Evolutionary conservation across 805 yeast species (phyloP).

Genomic region (Pichia membranifaciens): DNA sequence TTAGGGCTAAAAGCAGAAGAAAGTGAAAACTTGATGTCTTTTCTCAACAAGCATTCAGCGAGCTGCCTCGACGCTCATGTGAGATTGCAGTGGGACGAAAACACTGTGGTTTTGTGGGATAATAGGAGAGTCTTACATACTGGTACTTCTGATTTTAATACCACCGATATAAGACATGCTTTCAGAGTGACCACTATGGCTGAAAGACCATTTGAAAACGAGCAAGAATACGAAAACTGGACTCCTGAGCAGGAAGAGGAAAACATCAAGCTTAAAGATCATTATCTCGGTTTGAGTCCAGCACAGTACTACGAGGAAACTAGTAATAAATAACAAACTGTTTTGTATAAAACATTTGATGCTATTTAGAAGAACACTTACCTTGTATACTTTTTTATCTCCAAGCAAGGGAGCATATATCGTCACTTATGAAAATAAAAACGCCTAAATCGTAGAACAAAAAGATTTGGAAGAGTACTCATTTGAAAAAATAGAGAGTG

Average conservation of each 20-base stretch:
- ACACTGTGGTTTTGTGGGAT: slow-evolving; percentile 72
- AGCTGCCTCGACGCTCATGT: slow-evolving; percentile 56
- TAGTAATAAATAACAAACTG: too few relatives aligned
- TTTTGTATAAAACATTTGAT: too few relatives aligned
- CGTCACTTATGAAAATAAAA: too few relatives aligned
- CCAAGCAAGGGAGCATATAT: too few relatives aligned
- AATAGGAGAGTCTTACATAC: slow-evolving; percentile 66
- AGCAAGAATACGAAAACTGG: slow-evolving; percentile 29
- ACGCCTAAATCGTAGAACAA: too few relatives aligned
- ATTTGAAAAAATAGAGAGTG: too few relatives aligned
- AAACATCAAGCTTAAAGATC: slow-evolving; percentile 14
- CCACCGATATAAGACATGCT: slow-evolving; percentile 62
- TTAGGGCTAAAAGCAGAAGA: slow-evolving; percentile 71
- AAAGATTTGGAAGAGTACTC: too few relatives aligned
- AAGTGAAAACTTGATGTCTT: slow-evolving; percentile 51
- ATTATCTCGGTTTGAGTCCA: slow-evolving; percentile 16
- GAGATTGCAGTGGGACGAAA: slow-evolving; percentile 66
- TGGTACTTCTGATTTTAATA: slow-evolving; percentile 65
- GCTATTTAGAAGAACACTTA: too few relatives aligned
- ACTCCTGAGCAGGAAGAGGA: slow-evolving; percentile 24
- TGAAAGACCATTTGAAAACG: slow-evolving; percentile 49
- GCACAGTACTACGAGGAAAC: slow-evolving; percentile 15
- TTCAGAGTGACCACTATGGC: slow-evolving; percentile 69
- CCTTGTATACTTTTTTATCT: too few relatives aligned
- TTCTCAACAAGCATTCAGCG: slow-evolving; percentile 46